Conservation (phyloP, 345 rosid genomes). For the Moricandia moricandioides region DNA sequence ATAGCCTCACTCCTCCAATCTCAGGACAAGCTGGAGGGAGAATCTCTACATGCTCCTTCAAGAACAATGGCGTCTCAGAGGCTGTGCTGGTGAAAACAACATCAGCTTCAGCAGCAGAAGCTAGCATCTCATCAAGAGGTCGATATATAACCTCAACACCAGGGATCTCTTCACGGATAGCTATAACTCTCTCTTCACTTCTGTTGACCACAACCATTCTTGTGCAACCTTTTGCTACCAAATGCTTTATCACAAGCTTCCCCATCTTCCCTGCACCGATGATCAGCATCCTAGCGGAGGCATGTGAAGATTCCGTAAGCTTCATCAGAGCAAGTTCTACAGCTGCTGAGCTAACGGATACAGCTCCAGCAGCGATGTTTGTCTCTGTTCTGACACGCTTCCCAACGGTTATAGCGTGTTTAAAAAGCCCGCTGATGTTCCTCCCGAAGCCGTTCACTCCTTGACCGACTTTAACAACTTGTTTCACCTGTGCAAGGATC, state of each 20-base stretch:
- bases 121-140: conserved; percentile 67
- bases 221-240: conserved; percentile 70
- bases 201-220: conserved; percentile 64
- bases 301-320: conserved; percentile 50
- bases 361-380: conserved; percentile 72
- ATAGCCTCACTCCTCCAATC: conserved; percentile 68
- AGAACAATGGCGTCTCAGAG: conserved; percentile 69
- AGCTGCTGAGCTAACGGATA: conserved; percentile 78
- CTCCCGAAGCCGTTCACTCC: conserved; percentile 75
- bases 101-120: conserved; percentile 80
- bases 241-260: conserved; percentile 76
- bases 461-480: conserved; percentile 74
- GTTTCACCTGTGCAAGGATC: conserved; percentile 79
- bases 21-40: conserved; percentile 54
- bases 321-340: conserved; percentile 74
- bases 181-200: conserved; percentile 71
- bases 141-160: conserved; percentile 64
- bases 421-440: conserved; percentile 66
- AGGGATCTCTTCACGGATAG: conserved; percentile 71
- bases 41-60: conserved; percentile 60
- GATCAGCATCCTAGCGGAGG: conserved; percentile 57
- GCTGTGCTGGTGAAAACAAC: conserved; percentile 94
- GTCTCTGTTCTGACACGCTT: conserved; percentile 79
- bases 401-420: conserved; percentile 69
- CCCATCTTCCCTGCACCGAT: conserved; percentile 86